Conservation (phyloP, 176 grass and related monocot species). For the Avena sativa region DNA sequence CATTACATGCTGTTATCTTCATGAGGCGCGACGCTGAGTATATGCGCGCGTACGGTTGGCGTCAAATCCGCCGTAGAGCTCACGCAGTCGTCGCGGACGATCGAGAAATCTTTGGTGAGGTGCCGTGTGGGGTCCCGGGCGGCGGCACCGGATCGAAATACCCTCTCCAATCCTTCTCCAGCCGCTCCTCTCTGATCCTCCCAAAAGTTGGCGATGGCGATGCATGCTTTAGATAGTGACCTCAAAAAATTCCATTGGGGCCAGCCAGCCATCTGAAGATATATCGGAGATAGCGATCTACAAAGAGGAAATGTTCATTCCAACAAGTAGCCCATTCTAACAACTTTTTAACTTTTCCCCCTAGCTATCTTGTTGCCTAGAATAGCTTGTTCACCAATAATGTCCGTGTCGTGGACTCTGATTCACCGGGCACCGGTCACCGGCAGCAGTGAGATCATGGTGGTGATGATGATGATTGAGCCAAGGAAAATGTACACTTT, state of each 20-base stretch:
- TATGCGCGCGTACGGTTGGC: background rate
- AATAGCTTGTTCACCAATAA: background rate
- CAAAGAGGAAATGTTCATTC: background rate
- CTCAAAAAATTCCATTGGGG: background rate
- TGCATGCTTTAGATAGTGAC: background rate
- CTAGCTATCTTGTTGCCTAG: background rate
- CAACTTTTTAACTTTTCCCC: background rate
- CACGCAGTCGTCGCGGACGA: conserved; percentile 24
- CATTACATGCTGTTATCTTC: too few species aligned
- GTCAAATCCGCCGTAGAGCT: conserved; percentile 27
- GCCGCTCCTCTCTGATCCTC: background rate
- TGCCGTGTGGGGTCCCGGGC: conserved; percentile 39
- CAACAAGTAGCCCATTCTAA: background rate
- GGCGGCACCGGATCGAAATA: background rate
- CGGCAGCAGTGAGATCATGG: background rate
- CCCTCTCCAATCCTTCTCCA: background rate
- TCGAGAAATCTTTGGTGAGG: background rate
- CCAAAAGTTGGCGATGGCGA: conserved; percentile 45
- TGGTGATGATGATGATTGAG: background rate
- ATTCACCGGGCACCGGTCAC: background rate
- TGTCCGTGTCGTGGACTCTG: background rate
- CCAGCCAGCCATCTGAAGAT: background rate
- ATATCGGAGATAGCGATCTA: background rate
- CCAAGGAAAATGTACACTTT: background rate
- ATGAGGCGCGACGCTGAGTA: background rate